These are phyloP conservation scores for Pseudocercospora eumusae DNA, from an alignment of 2,329 filamentous ascomycete genomes.

Conservation along the genomic window DNA sequence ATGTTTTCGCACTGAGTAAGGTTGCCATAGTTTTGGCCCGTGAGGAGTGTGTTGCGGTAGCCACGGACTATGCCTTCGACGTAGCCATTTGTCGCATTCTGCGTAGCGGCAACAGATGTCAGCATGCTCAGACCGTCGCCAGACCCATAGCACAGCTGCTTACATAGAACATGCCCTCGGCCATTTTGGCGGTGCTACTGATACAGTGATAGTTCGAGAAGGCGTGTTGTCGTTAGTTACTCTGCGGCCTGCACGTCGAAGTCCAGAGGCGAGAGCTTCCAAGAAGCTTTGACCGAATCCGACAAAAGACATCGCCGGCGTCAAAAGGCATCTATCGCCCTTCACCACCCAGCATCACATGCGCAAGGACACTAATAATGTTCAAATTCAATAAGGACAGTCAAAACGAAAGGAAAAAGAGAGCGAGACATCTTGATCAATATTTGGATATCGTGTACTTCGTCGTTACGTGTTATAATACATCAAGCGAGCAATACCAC, in stretches of 20 bases:
- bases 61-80: conserved; percentile 96
- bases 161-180: conserved; percentile 47
- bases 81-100: conserved; percentile 66
- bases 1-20: conserved; percentile 97
- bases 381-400: too few species aligned
- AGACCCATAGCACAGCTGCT: not conserved
- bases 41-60: conserved; percentile 92
- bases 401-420: not conserved
- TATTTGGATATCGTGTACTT: conserved; percentile 9
- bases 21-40: conserved; percentile 87
- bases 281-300: conserved; percentile 5
- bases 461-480: conserved; percentile 16
- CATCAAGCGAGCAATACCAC: conserved; percentile 19
- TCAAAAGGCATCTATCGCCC: not conserved
- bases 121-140: not conserved
- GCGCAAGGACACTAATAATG: not conserved
- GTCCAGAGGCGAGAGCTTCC: conserved; percentile 8
- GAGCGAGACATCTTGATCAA: not conserved
- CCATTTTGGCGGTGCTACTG: conserved; percentile 40
- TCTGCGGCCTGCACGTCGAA: not conserved
- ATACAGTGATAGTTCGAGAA: not conserved
- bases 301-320: not conserved
- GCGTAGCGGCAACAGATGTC: conserved; percentile 42
- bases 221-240: not conserved
- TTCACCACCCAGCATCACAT: not conserved